Percentiles rank a stretch among this genome's conserved stretches.
Conservation (phyloP, 139 green algal genomes). For the Chlorella sp. region DNA sequence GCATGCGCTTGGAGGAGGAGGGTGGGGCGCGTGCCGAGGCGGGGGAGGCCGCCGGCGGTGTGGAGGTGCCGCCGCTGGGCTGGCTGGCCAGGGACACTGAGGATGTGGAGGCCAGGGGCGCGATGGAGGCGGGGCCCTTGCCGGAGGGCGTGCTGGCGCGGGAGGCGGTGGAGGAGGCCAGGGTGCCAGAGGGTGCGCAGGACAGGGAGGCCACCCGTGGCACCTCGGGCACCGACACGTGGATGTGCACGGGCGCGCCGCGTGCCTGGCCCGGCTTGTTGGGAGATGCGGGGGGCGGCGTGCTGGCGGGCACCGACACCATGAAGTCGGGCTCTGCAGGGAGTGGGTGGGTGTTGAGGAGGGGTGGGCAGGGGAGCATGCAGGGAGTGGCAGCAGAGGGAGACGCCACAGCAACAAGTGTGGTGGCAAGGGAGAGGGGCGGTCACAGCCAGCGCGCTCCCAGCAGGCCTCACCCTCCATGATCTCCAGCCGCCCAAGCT, state of each 20-base stretch:
- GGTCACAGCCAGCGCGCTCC: background rate
- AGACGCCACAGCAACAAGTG: background rate
- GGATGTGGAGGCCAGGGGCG: background rate
- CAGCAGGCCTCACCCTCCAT: conserved; percentile 20
- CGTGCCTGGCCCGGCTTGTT: conserved; percentile 34
- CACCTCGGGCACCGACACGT: conserved; percentile 18
- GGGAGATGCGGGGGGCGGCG: conserved; percentile 9
- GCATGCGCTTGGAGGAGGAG: conserved; percentile 59
- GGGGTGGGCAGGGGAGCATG: background rate
- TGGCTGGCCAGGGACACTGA: conserved; percentile 6
- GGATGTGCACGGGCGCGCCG: conserved; percentile 36
- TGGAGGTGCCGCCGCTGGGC: background rate
- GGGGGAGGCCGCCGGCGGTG: conserved; percentile 3
- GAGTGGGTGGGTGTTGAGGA: background rate
- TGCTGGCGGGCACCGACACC: conserved; percentile 32
- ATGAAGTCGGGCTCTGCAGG: conserved; percentile 35
- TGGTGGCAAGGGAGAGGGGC: background rate
- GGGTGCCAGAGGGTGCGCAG: no score
- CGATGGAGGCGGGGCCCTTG: background rate
- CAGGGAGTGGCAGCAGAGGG: background rate
- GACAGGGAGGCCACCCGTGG: background rate
- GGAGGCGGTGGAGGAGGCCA: background rate
- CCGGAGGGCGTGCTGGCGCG: conserved; percentile 5
- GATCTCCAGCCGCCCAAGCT: conserved; percentile 25
- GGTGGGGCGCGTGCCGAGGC: conserved; percentile 30